A percentile compares a stretch with the other conserved stretches of the same genome.
Conservation (phyloP, 2,329 filamentous ascomycete genomes). For the Ceratocystiopsis minuta region DNA sequence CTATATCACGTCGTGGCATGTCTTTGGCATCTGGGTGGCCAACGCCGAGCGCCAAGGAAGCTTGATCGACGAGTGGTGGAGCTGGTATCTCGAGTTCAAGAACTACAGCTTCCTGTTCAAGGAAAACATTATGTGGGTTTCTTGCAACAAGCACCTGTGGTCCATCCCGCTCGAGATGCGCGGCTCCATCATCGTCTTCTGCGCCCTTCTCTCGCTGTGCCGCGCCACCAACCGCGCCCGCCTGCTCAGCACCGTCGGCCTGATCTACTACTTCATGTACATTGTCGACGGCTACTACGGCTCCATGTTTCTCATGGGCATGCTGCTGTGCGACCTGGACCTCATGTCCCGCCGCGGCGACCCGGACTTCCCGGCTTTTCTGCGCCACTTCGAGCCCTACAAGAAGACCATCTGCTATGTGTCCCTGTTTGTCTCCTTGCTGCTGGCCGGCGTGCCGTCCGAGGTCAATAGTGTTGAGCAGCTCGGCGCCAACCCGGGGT, state of each 20-base stretch:
- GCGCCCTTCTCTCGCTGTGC: slow-evolving; percentile 35
- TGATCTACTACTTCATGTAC: slow-evolving; percentile 50
- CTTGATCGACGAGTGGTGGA: slow-evolving; percentile 30
- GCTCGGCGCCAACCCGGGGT: slow-evolving; percentile 37
- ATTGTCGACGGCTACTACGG: slow-evolving; percentile 46
- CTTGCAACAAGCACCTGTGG: slow-evolving; percentile 42
- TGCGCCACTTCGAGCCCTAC: slow-evolving; percentile 26
- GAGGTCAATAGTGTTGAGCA: slow-evolving; percentile 26
- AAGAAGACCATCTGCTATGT: slow-evolving; percentile 33
- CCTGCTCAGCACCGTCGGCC: slow-evolving; percentile 30
- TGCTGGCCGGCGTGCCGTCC: slow-evolving; percentile 43
- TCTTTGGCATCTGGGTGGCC: slow-evolving; percentile 26
- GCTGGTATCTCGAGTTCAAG: slow-evolving; percentile 38
- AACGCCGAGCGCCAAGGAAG: slow-evolving; percentile 20
- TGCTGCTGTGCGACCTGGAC: slow-evolving; percentile 45
- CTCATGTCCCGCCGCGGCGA: slow-evolving; percentile 23
- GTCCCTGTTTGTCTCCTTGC: slow-evolving; percentile 33
- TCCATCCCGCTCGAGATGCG: slow-evolving; percentile 45
- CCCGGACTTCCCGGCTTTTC: slow-evolving; percentile 30
- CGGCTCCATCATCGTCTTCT: slow-evolving; percentile 47
- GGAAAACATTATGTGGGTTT: slow-evolving; percentile 36
- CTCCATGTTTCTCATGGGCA: slow-evolving; percentile 40
- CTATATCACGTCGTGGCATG: slow-evolving; percentile 34
- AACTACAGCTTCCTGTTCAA: slow-evolving; percentile 53
- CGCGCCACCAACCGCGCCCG: slow-evolving; percentile 35